Evolutionary conservation across 352 stramenopile genomes (phyloP).

Genomic region (Globisporangium irregulare): DNA sequence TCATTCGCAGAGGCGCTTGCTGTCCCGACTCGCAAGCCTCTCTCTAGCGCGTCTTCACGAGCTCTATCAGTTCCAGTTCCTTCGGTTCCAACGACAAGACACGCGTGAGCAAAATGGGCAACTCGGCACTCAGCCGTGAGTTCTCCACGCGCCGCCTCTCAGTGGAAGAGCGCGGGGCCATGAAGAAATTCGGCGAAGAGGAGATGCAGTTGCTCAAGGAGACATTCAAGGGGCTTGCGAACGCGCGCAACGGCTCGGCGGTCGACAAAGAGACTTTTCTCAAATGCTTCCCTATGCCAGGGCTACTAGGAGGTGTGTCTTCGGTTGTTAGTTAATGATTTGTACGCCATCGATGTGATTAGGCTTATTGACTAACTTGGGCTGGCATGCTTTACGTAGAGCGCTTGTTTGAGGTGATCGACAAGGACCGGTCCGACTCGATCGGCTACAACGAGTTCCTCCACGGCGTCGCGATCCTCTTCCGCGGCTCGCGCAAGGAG

Average conservation of each 20-base stretch:
- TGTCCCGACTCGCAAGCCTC: neutral
- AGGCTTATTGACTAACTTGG: neutral
- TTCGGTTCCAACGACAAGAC: neutral
- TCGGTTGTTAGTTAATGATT: too few species aligned
- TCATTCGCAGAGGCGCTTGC: neutral
- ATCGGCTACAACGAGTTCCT: slow-evolving; percentile 93
- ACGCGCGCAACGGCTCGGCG: slow-evolving; percentile 50
- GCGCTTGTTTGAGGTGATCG: slow-evolving; percentile 90
- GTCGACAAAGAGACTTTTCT: slow-evolving; percentile 94
- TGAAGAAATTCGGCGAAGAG: slow-evolving; percentile 76
- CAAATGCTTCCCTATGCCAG: slow-evolving; percentile 91
- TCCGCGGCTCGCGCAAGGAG: slow-evolving; percentile 83
- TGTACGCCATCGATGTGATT: neutral
- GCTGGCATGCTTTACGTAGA: slow-evolving; percentile 30
- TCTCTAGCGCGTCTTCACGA: too few species aligned
- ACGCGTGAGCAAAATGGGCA: slow-evolving; percentile 41
- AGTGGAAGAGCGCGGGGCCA: slow-evolving; percentile 54
- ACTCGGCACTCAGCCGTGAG: slow-evolving; percentile 53
- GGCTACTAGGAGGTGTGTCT: slow-evolving; percentile 64
- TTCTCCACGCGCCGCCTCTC: slow-evolving; percentile 49
- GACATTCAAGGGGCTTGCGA: slow-evolving; percentile 76
- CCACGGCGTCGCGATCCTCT: slow-evolving; percentile 82
- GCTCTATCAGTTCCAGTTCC: neutral
- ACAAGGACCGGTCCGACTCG: slow-evolving; percentile 84
- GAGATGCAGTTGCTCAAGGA: slow-evolving; percentile 77